Conservation (phyloP, 1,284 basidiomycete genomes). For the Boletus smithii region DNA sequence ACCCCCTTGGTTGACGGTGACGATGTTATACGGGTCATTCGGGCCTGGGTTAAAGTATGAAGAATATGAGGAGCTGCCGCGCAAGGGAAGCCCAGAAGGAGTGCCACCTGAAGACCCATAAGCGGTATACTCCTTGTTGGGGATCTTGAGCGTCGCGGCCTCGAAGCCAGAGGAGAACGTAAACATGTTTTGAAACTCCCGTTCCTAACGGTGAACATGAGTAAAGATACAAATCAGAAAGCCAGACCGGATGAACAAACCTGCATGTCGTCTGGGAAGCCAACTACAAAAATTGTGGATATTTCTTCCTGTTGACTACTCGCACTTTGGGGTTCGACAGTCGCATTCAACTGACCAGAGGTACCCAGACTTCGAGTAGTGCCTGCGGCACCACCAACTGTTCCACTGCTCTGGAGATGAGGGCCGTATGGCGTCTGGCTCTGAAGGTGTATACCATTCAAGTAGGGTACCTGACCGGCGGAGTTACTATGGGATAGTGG, state of each 20-base stretch:
- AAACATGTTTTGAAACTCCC: slow-evolving; percentile 99
- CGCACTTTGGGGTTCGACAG: slow-evolving; percentile 23
- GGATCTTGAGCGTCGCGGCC: slow-evolving; percentile 96
- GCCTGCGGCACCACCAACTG: slow-evolving; percentile 22
- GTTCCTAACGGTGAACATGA: slow-evolving; percentile 59
- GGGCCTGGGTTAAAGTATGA: slow-evolving; percentile 45
- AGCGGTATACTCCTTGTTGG: slow-evolving; percentile 79
- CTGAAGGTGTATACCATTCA: slow-evolving; percentile 48
- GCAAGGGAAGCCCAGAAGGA: slow-evolving; percentile 32
- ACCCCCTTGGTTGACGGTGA: slow-evolving; percentile 74
- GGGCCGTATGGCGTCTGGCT: slow-evolving; percentile 73
- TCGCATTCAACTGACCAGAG: slow-evolving; percentile 24
- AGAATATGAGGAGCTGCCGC: slow-evolving; percentile 33
- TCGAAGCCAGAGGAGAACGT: slow-evolving; percentile 95
- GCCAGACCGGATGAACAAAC: slow-evolving; percentile 45
- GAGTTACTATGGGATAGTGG: slow-evolving; percentile 30
- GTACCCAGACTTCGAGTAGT: slow-evolving; percentile 29
- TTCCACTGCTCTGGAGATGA: slow-evolving; percentile 49
- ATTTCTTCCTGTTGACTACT: slow-evolving; percentile 75
- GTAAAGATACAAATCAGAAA: slow-evolving; percentile 2
- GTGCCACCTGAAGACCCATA: slow-evolving; percentile 51
- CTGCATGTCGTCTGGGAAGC: slow-evolving; percentile 98
- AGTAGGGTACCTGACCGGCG: slow-evolving; percentile 32
- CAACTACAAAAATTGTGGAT: slow-evolving; percentile 97
- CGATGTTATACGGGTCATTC: slow-evolving; percentile 75